Base-by-base conservation (phyloP, 441 rosid species). In the Populus hybrid region DNA sequence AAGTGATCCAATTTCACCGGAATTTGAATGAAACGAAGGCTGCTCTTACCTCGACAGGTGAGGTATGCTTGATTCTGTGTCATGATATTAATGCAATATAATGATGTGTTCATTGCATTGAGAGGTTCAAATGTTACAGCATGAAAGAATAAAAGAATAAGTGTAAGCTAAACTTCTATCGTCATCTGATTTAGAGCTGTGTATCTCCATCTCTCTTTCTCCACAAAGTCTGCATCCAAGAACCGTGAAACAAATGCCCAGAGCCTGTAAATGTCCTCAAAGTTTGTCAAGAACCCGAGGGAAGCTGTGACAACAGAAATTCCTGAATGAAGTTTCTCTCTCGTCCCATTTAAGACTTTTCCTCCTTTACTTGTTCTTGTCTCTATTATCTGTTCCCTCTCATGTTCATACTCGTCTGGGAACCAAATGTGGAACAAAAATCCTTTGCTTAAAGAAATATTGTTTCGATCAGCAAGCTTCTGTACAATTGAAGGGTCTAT, bases 141-240 rank as follows among this genome's bases (percentile, higher is more conserved):
- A 73, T 12, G 12, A 73, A 80, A 68, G 61, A 76, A 79, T 16
- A 63, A 35, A 82, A 53, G 69, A 59, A 74, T 75, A n/a, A 71
- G 18, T 72, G 31, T 11, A 68, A 26, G 63, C 77, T 84, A 92
- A 71, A 90, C 82, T 78, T 90, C 88, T 72, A 92, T 40, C 5
- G 72, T 86, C 76, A 86, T 84, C 78, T 90, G 94, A 75, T 95
- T 91, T 68, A 94, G 87, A 79, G 95, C 91, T 28, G 83, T 83
- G 79, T 89, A 89, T 28, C 29, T 80, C 99, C 99, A 92, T 64
- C 85, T 85, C 86, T 94, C 97, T 79, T 95, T 94, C 92, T 94
- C 94, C 33, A 95, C 90, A 79, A 94, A 95, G 79, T 95, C 97
- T 6, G 97, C 98, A 85, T 28, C 29, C 29, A 28, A 28, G 29